A percentile compares a stretch with the other conserved stretches of the same genome.
These are phyloP conservation scores for Dryas integrifolia DNA, from an alignment of 331 rosid species.

Conservation along the genomic window DNA sequence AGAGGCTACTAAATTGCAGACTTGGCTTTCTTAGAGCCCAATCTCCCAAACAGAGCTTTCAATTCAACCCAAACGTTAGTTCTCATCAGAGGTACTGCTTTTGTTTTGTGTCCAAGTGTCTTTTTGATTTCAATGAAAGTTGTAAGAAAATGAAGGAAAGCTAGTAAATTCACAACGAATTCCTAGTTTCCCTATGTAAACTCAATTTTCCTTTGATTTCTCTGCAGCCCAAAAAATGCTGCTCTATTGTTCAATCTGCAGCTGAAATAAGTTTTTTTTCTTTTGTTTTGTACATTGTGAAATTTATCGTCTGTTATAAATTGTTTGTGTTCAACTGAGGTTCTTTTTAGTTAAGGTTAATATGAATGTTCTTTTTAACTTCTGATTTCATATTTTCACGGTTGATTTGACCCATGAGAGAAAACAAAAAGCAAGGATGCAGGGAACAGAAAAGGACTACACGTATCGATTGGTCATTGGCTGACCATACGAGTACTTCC, in stretches of 20 bases:
- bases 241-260: neutral
- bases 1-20: conserved; percentile 28
- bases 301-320: neutral
- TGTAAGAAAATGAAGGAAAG: neutral
- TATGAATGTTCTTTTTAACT: neutral
- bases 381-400: too few relatives aligned
- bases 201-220: neutral
- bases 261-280: neutral
- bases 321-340: conserved; percentile 11
- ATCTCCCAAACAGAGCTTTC: conserved; percentile 33
- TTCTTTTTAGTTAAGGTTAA: conserved; percentile 12
- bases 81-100: conserved; percentile 44
- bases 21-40: conserved; percentile 28
- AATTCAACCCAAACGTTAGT: conserved; percentile 26
- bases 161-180: neutral
- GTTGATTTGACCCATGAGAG: neutral
- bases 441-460: neutral
- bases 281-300: neutral
- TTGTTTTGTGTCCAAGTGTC: neutral
- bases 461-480: neutral
- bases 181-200: neutral
- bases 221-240: neutral
- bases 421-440: neutral
- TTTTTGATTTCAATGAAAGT: neutral
- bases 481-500: too few relatives aligned